Percentiles rank a stretch among this genome's conserved stretches.
These are phyloP conservation scores for Juglanconis juglandina DNA, from an alignment of 2,329 filamentous ascomycete genomes.

Conservation along the genomic window DNA sequence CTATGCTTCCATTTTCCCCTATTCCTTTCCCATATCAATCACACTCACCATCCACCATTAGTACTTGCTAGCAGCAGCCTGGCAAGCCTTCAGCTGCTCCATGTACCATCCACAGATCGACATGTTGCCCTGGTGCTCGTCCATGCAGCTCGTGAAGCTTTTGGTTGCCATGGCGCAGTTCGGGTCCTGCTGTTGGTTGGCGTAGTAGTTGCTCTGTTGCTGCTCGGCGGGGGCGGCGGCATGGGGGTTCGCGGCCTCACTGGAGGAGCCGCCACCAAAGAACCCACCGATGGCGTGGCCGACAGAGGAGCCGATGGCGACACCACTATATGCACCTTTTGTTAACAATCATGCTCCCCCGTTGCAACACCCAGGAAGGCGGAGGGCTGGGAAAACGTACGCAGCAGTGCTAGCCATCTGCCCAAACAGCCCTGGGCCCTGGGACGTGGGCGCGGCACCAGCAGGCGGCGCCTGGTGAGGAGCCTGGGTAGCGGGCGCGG, in stretches of 20 bases:
- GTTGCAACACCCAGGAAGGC: neutral
- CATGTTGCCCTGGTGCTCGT: constrained; percentile 91
- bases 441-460: constrained; percentile 42
- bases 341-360: constrained; percentile 22
- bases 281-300: constrained; percentile 90
- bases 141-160: constrained; percentile 93
- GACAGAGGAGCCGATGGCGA: constrained; percentile 91
- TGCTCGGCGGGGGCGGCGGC: constrained; percentile 46
- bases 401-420: constrained; percentile 98
- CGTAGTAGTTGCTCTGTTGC: constrained; percentile 48
- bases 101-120: constrained; percentile 97
- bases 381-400: constrained; percentile 56
- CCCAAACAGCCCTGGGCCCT: constrained; percentile 80
- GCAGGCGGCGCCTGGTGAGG: constrained; percentile 46
- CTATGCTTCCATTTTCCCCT: neutral
- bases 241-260: constrained; percentile 43
- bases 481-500: constrained; percentile 45
- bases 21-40: constrained; percentile 3
- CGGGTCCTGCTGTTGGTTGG: constrained; percentile 54
- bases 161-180: constrained; percentile 78
- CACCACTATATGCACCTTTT: constrained; percentile 62
- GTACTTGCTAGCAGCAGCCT: constrained; percentile 71
- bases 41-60: constrained; percentile 34
- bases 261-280: constrained; percentile 72
- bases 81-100: constrained; percentile 91